Evolutionary conservation across 1,284 basidiomycete species (phyloP).

Genomic region (Moniliella sp.): DNA sequence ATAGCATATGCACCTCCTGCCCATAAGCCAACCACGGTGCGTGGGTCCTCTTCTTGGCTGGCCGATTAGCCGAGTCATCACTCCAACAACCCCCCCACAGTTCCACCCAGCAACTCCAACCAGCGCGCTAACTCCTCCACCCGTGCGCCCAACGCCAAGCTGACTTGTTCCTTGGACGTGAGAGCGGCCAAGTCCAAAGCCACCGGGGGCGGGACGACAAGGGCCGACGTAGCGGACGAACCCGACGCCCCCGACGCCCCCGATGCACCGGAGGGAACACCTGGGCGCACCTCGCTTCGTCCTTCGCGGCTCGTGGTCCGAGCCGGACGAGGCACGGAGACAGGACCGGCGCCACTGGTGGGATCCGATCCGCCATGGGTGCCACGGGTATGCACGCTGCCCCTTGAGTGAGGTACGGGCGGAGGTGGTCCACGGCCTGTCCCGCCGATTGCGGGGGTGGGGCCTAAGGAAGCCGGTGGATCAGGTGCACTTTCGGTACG

Average conservation of each 20-base stretch:
- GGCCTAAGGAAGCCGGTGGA: too few species aligned
- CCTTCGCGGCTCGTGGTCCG: background rate
- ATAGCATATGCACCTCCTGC: too few species aligned
- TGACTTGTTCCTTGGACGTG: constrained; percentile 45
- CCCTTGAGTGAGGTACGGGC: too few species aligned
- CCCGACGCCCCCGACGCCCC: constrained; percentile 1
- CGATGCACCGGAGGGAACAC: background rate
- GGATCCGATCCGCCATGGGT: background rate
- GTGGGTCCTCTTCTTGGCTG: too few species aligned
- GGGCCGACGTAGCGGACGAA: background rate
- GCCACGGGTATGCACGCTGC: too few species aligned
- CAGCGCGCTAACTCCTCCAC: constrained; percentile 60
- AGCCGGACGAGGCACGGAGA: background rate
- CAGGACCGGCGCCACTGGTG: constrained; percentile 1
- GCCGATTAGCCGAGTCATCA: too few species aligned
- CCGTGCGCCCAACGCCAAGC: constrained; percentile 49
- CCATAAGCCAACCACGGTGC: too few species aligned
- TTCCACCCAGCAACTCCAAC: constrained; percentile 48
- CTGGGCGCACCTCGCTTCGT: background rate
- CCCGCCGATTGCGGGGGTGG: too few species aligned
- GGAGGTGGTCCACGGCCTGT: too few species aligned
- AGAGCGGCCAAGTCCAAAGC: constrained; percentile 51
- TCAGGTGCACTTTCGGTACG: too few species aligned
- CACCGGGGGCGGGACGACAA: constrained; percentile 36
- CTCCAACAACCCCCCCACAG: background rate